Evolutionary conservation across 2,329 filamentous ascomycete genomes (phyloP), one percentile per base, ranked within the genome.

Genomic region (Fusarium fracticaudum): DNA sequence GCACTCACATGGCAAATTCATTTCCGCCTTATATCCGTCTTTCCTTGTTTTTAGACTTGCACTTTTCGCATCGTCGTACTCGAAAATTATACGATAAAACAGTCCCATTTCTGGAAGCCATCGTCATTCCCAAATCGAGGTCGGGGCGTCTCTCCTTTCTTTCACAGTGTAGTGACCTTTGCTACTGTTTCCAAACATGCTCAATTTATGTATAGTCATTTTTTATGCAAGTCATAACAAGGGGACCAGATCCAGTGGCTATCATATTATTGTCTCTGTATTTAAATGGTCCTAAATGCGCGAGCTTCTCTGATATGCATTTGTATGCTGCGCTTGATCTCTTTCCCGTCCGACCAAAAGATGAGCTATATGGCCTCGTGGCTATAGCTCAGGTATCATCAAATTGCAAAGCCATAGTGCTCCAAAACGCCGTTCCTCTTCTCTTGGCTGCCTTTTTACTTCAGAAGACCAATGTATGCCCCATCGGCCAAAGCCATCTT

Each of bases 381-480:
- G 48, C 43, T 67, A 62, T 67, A 75, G 71, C 76, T 78, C 76
- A 78, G 76, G 76, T 78, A 78, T 78, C 76, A 77, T 78, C 53
- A 70, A 77, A 63, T 67, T 60, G 57, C 67, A 77, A 70, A 67
- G 60, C 45, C 60, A 41, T 50, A 63, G 64, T 67, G 55, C 66
- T 69, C 68, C 71, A 58, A 75, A 78, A 78, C 76, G 76, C 76
- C 69, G 53, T 54, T 63, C 45, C 31, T 63, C 62, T 41, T 63
- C 57, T 64, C 44, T 62, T 63, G 50, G 55, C 64, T 47, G 44
- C 60, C 57, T 61, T 54, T 62, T 44, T 67, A 50, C 45, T 40
- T 61, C 57, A 57, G 31, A 54, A 55, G 33, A 59, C 47, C 64
- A 51, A 54, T 58, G 43, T 14, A 53, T 54, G 48, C 40, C 43